Percentiles rank a stretch among this genome's conserved stretches.
These are phyloP conservation scores for Pseudogymnoascus sp. DNA, from an alignment of 2,329 filamentous ascomycete genomes.

Conservation along the genomic window DNA sequence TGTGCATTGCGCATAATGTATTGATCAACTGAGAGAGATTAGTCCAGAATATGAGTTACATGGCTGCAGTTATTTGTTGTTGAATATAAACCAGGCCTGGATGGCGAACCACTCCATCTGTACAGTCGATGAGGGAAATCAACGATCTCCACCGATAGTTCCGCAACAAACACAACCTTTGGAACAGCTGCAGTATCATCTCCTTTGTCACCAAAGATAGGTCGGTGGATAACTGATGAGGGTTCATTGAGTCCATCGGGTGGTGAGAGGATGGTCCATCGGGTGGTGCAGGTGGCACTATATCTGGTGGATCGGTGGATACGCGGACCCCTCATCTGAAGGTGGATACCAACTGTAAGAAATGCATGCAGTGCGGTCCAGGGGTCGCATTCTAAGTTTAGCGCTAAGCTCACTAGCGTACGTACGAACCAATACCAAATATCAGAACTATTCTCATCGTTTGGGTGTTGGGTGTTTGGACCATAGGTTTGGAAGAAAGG, in stretches of 20 bases:
- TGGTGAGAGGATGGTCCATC: neutral
- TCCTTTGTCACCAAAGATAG: neutral
- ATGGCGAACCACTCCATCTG: no score
- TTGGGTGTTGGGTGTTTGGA: neutral
- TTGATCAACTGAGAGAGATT: neutral
- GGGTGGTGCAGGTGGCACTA: neutral
- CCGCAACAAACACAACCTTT: no score
- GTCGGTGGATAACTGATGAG: neutral
- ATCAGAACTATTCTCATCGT: neutral
- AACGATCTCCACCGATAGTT: no score
- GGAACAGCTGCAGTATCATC: no score
- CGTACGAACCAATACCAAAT: neutral
- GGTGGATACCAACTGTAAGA: neutral
- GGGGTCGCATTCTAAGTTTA: neutral
- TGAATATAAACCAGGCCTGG: no score
- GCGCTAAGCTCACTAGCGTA: neutral
- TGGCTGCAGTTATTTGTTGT: no score
- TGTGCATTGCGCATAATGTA: neutral
- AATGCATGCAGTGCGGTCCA: no score
- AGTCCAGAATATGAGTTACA: neutral
- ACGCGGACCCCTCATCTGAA: neutral
- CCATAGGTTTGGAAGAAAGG: no score
- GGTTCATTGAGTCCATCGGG: neutral
- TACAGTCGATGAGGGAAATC: no score
- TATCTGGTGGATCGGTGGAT: neutral